A percentile compares a stretch with the other conserved stretches of the same genome.
Evolutionary conservation across 1,284 basidiomycete species (phyloP).

Genomic region (Flammula alnicola): DNA sequence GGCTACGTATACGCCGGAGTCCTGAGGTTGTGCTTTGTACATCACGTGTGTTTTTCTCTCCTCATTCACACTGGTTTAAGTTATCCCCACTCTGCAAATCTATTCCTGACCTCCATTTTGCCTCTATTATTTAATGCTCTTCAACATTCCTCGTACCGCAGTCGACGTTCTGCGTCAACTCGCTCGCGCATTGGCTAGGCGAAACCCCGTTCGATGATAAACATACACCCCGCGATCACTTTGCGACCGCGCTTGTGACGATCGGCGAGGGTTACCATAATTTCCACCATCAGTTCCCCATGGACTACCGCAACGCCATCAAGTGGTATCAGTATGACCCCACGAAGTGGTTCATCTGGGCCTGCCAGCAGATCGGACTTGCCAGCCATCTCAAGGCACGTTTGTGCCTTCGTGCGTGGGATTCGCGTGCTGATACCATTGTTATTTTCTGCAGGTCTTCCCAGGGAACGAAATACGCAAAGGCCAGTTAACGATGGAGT

Average conservation of each 20-base stretch:
- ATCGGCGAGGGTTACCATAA: constrained; percentile 97
- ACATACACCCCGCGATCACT: constrained; percentile 89
- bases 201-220: constrained; percentile 94
- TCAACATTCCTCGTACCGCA: constrained; percentile 37
- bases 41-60: constrained; percentile 67
- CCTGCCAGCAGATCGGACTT: constrained; percentile 66
- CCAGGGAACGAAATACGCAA: constrained; percentile 93
- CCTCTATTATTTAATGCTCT: too few relatives aligned
- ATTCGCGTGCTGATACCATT: constrained; percentile 1
- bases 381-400: constrained; percentile 83
- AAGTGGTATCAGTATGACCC: constrained; percentile 92
- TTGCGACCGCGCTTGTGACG: constrained; percentile 86
- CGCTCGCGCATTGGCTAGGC: constrained; percentile 93
- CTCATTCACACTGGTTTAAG: background rate
- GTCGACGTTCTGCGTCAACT: constrained; percentile 96
- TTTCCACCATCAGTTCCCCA: constrained; percentile 94
- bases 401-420: background rate
- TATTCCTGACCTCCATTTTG: too few relatives aligned
- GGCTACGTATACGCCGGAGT: constrained; percentile 89
- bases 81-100: too few relatives aligned
- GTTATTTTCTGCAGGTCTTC: constrained; percentile 56
- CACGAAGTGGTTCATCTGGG: constrained; percentile 91
- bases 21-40: constrained; percentile 82
- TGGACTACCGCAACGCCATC: constrained; percentile 94
- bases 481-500: constrained; percentile 91